These are phyloP conservation scores for Xylariaceae sp. DNA, from an alignment of 2,329 filamentous ascomycete species.

Conservation along the genomic window DNA sequence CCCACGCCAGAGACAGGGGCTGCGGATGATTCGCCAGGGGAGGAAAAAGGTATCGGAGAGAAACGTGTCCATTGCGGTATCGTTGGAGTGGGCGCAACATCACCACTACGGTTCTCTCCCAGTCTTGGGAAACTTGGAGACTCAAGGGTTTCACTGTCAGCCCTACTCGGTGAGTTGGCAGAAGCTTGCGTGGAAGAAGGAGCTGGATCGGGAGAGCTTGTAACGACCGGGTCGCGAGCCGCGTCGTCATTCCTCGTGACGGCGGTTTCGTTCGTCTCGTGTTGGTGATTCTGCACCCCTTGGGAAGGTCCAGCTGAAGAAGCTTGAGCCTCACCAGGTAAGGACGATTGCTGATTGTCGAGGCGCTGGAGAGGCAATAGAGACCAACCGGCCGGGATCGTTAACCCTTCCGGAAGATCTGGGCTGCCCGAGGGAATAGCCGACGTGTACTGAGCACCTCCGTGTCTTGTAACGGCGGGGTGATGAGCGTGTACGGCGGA, in stretches of 20 bases:
- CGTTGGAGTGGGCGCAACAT: constrained; percentile 45
- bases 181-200: neutral
- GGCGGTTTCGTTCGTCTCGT: constrained; percentile 15
- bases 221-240: no score
- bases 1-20: constrained; percentile 5
- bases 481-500: constrained; percentile 34
- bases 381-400: constrained; percentile 60
- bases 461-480: constrained; percentile 44
- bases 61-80: constrained; percentile 47
- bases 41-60: constrained; percentile 42
- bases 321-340: constrained; percentile 11
- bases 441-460: constrained; percentile 38
- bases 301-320: constrained; percentile 10
- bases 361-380: constrained; percentile 56
- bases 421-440: constrained; percentile 55
- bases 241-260: no score
- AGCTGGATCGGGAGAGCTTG: no score
- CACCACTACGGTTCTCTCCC: constrained; percentile 27
- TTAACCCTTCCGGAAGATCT: constrained; percentile 58
- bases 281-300: constrained; percentile 10
- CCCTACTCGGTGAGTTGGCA: constrained; percentile 1
- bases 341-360: constrained; percentile 31
- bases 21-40: constrained; percentile 19
- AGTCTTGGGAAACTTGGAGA: constrained; percentile 11
- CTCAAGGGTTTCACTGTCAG: constrained; percentile 3